Percentiles rank a stretch among this genome's conserved stretches.
Conservation (phyloP, 352 stramenopile species). For the Phytopythium sindhum region DNA sequence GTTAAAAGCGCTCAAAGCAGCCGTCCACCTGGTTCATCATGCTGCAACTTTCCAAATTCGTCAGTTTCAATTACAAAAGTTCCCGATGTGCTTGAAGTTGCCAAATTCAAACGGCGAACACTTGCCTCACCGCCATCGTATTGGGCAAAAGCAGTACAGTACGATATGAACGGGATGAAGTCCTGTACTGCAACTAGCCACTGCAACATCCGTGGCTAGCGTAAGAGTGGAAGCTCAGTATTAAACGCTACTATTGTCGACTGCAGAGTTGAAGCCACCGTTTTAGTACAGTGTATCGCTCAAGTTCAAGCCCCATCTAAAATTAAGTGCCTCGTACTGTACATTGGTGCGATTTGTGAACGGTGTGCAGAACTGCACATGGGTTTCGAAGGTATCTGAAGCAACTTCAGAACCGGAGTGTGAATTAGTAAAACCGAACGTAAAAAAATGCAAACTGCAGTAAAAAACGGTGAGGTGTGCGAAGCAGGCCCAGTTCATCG, state of each 20-base stretch:
- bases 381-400: neutral
- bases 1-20: neutral
- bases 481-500: neutral
- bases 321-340: neutral
- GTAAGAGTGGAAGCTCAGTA: too few relatives aligned
- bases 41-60: neutral
- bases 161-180: neutral
- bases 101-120: neutral
- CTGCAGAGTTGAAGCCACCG: too few relatives aligned
- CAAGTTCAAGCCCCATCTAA: neutral
- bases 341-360: too few relatives aligned
- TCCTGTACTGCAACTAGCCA: neutral
- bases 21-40: neutral
- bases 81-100: neutral
- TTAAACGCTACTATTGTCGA: too few relatives aligned
- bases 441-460: neutral
- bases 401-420: neutral
- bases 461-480: neutral
- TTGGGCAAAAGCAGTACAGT: too few relatives aligned
- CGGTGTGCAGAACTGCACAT: too few relatives aligned
- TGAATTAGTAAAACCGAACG: neutral
- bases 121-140: neutral
- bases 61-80: neutral
- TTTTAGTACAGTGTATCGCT: too few relatives aligned
- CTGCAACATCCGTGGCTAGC: too few relatives aligned